Percentiles rank a stretch among this genome's conserved stretches.
phyloP scores from a whole-genome alignment of 2,329 filamentous ascomycete genomes.

The Stagonosporopsis vannaccii region DNA sequence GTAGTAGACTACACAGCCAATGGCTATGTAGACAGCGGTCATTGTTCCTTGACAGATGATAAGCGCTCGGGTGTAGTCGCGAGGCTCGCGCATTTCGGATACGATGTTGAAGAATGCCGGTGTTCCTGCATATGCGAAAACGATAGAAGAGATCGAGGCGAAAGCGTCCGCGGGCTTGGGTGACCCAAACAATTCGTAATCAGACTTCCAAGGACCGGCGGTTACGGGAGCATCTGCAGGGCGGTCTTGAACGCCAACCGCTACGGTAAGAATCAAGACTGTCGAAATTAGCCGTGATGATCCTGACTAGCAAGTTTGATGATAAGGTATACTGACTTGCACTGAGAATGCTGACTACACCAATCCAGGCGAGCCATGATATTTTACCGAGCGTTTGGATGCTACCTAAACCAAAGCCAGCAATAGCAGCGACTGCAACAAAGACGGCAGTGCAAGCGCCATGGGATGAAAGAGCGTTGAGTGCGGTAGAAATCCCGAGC shows the following conservation, averaged over 20 bases:
- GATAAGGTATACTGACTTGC: slow-evolving; percentile 21
- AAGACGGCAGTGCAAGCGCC: slow-evolving; percentile 71
- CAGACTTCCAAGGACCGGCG: slow-evolving; percentile 28
- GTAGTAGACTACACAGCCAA: slow-evolving; percentile 72
- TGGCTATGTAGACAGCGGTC: slow-evolving; percentile 69
- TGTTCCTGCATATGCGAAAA: slow-evolving; percentile 58
- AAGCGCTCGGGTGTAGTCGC: slow-evolving; percentile 65
- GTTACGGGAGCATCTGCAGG: slow-evolving; percentile 32
- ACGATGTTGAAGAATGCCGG: slow-evolving; percentile 74
- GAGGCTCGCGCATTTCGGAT: slow-evolving; percentile 68
- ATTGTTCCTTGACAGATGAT: slow-evolving; percentile 66
- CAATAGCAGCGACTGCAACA: slow-evolving; percentile 64
- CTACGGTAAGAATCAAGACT: slow-evolving; percentile 36
- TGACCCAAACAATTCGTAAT: slow-evolving; percentile 28
- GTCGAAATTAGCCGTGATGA: background rate
- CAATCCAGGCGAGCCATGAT: slow-evolving; percentile 37
- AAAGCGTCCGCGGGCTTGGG: slow-evolving; percentile 28
- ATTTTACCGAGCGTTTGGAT: slow-evolving; percentile 50
- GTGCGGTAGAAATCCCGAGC: slow-evolving; percentile 55
- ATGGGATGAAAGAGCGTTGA: slow-evolving; percentile 63
- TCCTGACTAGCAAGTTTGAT: background rate
- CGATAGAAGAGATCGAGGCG: slow-evolving; percentile 31
- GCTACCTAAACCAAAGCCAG: slow-evolving; percentile 59
- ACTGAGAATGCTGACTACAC: slow-evolving; percentile 31
- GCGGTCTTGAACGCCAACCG: slow-evolving; percentile 36